These are phyloP conservation scores for Trichoderma asperelloides DNA, from an alignment of 495 filamentous ascomycete genomes.

Conservation along the genomic window DNA sequence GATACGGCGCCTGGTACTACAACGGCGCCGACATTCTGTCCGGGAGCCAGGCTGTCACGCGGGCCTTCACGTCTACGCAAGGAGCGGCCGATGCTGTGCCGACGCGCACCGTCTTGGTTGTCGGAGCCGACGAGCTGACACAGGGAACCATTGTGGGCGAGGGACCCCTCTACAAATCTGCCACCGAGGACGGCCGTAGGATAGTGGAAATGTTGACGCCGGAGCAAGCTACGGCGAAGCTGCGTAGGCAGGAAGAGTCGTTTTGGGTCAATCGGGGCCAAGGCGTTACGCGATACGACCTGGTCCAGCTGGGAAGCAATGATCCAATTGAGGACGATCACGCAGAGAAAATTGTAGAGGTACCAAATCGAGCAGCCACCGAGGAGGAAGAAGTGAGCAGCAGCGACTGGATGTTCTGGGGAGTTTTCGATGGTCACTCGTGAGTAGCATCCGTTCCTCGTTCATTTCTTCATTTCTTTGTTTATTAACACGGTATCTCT, in stretches of 20 bases:
- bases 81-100: slow-evolving; percentile 17
- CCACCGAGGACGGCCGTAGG: slow-evolving; percentile 67
- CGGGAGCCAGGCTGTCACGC: slow-evolving; percentile 21
- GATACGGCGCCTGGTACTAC: slow-evolving; percentile 45
- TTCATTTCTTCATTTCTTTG: not conserved
- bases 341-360: slow-evolving; percentile 90
- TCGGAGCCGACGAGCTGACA: slow-evolving; percentile 77
- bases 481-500: slow-evolving; percentile 17
- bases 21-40: slow-evolving; percentile 23
- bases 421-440: slow-evolving; percentile 96
- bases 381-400: slow-evolving; percentile 35
- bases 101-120: slow-evolving; percentile 53
- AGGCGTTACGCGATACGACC: slow-evolving; percentile 89
- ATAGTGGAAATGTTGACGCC: slow-evolving; percentile 93
- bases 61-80: slow-evolving; percentile 19
- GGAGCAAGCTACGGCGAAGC: slow-evolving; percentile 83
- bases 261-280: slow-evolving; percentile 83
- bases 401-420: slow-evolving; percentile 99
- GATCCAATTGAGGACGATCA: slow-evolving; percentile 98
- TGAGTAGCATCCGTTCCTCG: slow-evolving; percentile 31
- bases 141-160: slow-evolving; percentile 72
- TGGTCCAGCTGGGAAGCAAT: slow-evolving; percentile 92
- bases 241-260: slow-evolving; percentile 82
- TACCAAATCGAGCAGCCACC: slow-evolving; percentile 41
- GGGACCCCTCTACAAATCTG: slow-evolving; percentile 76